phyloP scores from a whole-genome alignment of 2,329 filamentous ascomycete species.

The Septoria petroselini region DNA sequence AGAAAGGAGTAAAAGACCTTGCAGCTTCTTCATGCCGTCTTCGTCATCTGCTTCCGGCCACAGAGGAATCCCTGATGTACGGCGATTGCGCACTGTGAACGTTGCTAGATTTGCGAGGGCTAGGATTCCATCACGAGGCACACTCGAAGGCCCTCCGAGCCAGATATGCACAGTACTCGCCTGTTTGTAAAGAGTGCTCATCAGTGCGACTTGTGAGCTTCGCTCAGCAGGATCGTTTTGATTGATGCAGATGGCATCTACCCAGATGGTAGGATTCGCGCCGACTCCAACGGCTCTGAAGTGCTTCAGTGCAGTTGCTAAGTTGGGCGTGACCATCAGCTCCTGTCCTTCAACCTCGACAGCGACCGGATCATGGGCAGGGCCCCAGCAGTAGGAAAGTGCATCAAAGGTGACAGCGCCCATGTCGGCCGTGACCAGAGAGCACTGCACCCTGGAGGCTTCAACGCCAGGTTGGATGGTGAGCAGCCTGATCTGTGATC shows the following conservation, averaged over 20 bases:
- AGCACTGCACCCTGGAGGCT: neutral
- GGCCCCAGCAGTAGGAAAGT: constrained; percentile 10
- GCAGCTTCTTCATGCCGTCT: neutral
- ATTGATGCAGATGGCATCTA: constrained; percentile 13
- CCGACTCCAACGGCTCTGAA: neutral
- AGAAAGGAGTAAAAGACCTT: neutral
- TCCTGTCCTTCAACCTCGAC: neutral
- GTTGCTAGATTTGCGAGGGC: neutral
- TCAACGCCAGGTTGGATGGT: neutral
- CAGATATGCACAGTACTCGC: constrained; percentile 5
- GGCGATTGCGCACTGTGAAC: too few species aligned
- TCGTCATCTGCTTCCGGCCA: neutral
- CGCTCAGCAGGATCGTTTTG: constrained; percentile 4
- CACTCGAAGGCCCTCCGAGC: neutral
- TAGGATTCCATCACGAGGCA: neutral
- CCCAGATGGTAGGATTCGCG: neutral
- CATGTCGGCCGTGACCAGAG: neutral
- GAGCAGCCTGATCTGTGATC: neutral
- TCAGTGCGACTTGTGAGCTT: constrained; percentile 6
- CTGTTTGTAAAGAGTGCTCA: constrained; percentile 3
- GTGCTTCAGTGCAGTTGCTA: neutral
- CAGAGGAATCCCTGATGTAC: too few species aligned
- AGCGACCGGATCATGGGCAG: neutral
- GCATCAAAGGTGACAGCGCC: neutral
- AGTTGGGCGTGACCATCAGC: neutral